phyloP scores from a whole-genome alignment of 208 protist species.

The Strigomonas culicis region DNA sequence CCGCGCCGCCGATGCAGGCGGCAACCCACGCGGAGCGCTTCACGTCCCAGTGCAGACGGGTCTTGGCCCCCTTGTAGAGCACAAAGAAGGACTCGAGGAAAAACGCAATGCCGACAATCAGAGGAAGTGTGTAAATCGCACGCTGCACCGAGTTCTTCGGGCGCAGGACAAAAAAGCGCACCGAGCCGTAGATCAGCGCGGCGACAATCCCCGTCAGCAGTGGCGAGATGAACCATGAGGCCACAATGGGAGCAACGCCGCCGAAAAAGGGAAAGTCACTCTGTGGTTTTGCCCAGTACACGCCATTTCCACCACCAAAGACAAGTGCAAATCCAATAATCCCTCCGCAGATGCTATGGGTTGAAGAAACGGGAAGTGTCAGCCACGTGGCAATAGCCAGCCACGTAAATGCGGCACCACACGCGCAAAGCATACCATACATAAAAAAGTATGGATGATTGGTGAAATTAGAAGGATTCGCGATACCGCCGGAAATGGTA shows the following conservation, averaged over 20 bases:
- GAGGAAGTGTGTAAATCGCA: constrained; percentile 49
- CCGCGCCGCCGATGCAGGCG: constrained; percentile 36
- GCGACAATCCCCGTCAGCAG: constrained; percentile 54
- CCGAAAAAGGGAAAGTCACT: constrained; percentile 66
- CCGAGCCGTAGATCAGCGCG: constrained; percentile 46
- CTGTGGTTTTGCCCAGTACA: constrained; percentile 55
- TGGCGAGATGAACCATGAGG: constrained; percentile 83
- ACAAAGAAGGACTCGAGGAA: constrained; percentile 84
- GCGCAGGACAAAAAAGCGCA: constrained; percentile 51
- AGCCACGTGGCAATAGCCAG: constrained; percentile 55
- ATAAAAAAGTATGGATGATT: constrained; percentile 75
- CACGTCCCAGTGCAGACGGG: constrained; percentile 48
- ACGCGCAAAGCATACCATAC: constrained; percentile 80
- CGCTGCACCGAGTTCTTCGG: constrained; percentile 46
- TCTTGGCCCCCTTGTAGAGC: constrained; percentile 67
- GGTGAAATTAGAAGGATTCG: constrained; percentile 43
- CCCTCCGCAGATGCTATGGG: constrained; percentile 77
- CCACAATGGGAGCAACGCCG: constrained; percentile 67
- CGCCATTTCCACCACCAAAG: constrained; percentile 47
- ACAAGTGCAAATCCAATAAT: constrained; percentile 82
- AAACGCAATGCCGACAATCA: constrained; percentile 64
- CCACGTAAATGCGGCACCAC: constrained; percentile 65
- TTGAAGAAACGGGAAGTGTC: constrained; percentile 69
- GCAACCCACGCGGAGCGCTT: constrained; percentile 52
- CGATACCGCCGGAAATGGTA: constrained; percentile 75